Percentiles rank a stretch among this genome's conserved stretches.
phyloP scores from a whole-genome alignment of 768 basidiomycete genomes.

The Mycena vulgaris region DNA sequence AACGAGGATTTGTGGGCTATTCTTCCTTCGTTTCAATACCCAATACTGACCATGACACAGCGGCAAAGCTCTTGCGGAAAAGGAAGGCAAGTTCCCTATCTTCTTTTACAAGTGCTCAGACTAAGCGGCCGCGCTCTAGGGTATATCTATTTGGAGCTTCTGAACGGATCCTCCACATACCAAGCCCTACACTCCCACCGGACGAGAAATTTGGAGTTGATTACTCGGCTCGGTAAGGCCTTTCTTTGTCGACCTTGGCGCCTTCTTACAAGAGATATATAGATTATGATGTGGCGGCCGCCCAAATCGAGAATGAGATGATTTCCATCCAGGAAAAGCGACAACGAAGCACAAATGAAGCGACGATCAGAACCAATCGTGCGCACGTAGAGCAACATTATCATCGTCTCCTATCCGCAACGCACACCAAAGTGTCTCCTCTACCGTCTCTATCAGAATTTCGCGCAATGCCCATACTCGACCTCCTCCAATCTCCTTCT shows the following conservation, averaged over 20 bases:
- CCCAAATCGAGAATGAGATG: slow-evolving; percentile 32
- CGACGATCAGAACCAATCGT: slow-evolving; percentile 17
- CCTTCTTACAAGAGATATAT: neutral
- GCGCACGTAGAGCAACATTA: slow-evolving; percentile 34
- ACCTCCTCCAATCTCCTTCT: slow-evolving; percentile 41
- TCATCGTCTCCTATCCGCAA: slow-evolving; percentile 20
- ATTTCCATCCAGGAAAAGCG: slow-evolving; percentile 15
- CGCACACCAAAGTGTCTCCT: slow-evolving; percentile 10
- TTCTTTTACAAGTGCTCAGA: neutral
- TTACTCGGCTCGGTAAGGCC: slow-evolving; percentile 56
- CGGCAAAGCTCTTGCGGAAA: slow-evolving; percentile 31
- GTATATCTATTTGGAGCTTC: slow-evolving; percentile 60
- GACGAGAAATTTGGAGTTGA: slow-evolving; percentile 54
- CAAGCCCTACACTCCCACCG: slow-evolving; percentile 55
- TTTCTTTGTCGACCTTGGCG: slow-evolving; percentile 7
- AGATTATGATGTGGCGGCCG: slow-evolving; percentile 49
- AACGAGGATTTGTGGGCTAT: slow-evolving; percentile 39
- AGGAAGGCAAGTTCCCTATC: slow-evolving; percentile 19
- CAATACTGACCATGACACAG: slow-evolving; percentile 22
- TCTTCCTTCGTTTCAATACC: slow-evolving; percentile 8
- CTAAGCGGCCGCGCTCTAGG: slow-evolving; percentile 7
- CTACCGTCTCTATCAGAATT: slow-evolving; percentile 30
- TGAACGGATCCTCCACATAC: slow-evolving; percentile 55
- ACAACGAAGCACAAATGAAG: slow-evolving; percentile 17
- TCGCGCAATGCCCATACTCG: slow-evolving; percentile 34